Base-by-base conservation (phyloP, 2,329 filamentous ascomycete species). In the Erysiphe neolycopersici region DNA sequence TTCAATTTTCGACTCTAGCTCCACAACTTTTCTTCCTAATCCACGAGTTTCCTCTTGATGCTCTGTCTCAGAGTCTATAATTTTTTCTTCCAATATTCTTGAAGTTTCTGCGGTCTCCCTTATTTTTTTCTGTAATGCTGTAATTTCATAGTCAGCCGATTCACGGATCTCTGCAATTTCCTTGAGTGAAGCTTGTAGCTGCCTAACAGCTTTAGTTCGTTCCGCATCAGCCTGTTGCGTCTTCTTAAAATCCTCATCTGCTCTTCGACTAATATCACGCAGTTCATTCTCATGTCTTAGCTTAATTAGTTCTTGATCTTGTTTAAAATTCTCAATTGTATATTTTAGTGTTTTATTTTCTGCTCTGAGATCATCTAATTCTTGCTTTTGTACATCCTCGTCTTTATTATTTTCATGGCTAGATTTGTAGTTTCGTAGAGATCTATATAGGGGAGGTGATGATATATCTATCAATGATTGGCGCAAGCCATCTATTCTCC, bases 291-390 rank as follows among this genome's bases (percentile, higher is more conserved):
- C 78, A 52, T 89, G 79, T 48, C 82, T 76, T 14, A 93, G 66
- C 10, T 73, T 68, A 41, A 75, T 65, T 53, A 94, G 70, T 46
- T 92, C 83, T 52, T 80, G 77, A 55, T 95, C 87, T 52, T 93
- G 82, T 53, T 87, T 85, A 43, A 81, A 64, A 16, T 80, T 87
- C 53, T 84, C 80, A 50, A 93, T 68, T 46, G 87, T 82, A 61
- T 94, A 98, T 48, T 76, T 77, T 42, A 94, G 64, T 0, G 83
- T 81, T 48, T 85, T 89, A 37, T 95, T 66, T 59, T 94, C 83
- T 1, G 87, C 82, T 55, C 87, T 85, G 22, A 95, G 67, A 49
- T 85, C 78, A 54, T 95, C 85, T 71, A 76, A 58, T 56, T 49
- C 53, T 29, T 47, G 46, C 1, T 48, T 49, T 11, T 48, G 47